These are phyloP conservation scores for Lolium rigidum DNA, from an alignment of 176 grass and related monocot species.

Conservation along the genomic window DNA sequence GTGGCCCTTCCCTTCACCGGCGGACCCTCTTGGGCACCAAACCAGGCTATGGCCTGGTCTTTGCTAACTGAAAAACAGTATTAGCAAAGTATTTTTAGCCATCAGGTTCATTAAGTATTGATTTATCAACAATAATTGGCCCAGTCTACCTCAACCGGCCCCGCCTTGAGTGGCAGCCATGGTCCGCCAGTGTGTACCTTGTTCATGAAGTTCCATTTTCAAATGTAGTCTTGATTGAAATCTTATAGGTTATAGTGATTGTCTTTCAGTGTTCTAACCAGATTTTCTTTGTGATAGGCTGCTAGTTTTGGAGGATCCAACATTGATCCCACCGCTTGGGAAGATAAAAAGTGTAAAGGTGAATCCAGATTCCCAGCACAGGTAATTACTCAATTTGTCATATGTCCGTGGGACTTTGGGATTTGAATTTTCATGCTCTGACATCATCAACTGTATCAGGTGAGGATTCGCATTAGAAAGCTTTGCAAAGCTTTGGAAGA, in stretches of 20 bases:
- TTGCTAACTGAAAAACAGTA: too few relatives aligned
- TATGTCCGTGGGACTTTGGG: constrained; percentile 26
- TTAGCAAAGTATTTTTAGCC: too few relatives aligned
- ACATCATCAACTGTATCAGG: constrained; percentile 56
- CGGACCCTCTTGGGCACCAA: too few relatives aligned
- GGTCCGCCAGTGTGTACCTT: not conserved
- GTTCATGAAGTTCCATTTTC: not conserved
- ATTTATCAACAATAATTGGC: too few relatives aligned
- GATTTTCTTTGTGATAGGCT: constrained; percentile 55
- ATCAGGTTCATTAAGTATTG: too few relatives aligned
- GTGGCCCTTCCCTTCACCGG: not conserved
- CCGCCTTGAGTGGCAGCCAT: too few relatives aligned
- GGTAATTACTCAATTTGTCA: constrained; percentile 44
- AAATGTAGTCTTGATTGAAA: not conserved
- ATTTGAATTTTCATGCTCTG: constrained; percentile 39
- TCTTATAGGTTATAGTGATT: not conserved
- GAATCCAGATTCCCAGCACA: constrained; percentile 97
- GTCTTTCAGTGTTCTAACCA: constrained; percentile 1
- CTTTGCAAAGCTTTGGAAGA: constrained; percentile 96
- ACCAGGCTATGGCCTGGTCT: too few relatives aligned
- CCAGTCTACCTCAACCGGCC: too few relatives aligned
- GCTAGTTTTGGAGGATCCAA: constrained; percentile 97
- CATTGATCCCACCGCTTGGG: constrained; percentile 96
- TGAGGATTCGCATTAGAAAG: constrained; percentile 90
- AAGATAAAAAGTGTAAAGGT: constrained; percentile 99